A percentile compares a stretch with the other conserved stretches of the same genome.
phyloP scores from a whole-genome alignment of 106 monocot species.

The Dendrobium nobile region DNA sequence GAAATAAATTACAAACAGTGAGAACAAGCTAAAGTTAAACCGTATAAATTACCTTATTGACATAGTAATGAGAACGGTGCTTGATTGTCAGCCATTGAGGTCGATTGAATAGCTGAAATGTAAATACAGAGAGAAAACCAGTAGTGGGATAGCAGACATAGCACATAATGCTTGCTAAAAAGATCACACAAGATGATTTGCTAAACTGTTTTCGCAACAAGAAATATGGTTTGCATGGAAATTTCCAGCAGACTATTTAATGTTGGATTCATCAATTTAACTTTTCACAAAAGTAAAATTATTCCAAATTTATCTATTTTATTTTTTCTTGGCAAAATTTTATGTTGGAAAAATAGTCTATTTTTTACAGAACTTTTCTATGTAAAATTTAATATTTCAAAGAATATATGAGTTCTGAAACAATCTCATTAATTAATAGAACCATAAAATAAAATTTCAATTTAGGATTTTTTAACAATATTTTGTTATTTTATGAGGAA shows the following conservation, averaged over 20 bases:
- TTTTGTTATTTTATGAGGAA: neutral
- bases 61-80: constrained; percentile 62
- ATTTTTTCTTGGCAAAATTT: neutral
- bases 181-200: neutral
- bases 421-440: neutral
- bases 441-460: neutral
- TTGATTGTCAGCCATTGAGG: constrained; percentile 94
- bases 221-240: neutral
- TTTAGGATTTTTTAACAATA: neutral
- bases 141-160: neutral
- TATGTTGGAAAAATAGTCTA: neutral
- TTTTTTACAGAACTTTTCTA: neutral
- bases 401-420: neutral
- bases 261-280: neutral
- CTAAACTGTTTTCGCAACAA: neutral
- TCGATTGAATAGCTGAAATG: constrained; percentile 71
- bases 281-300: neutral
- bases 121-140: neutral
- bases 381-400: neutral
- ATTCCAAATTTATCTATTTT: neutral
- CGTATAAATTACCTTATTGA: constrained; percentile 46
- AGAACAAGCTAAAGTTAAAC: neutral
- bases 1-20: neutral
- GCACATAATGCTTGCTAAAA: neutral
- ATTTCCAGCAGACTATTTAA: neutral